Base-by-base conservation (phyloP, 345 rosid genomes). In the Lepidium sativum region DNA sequence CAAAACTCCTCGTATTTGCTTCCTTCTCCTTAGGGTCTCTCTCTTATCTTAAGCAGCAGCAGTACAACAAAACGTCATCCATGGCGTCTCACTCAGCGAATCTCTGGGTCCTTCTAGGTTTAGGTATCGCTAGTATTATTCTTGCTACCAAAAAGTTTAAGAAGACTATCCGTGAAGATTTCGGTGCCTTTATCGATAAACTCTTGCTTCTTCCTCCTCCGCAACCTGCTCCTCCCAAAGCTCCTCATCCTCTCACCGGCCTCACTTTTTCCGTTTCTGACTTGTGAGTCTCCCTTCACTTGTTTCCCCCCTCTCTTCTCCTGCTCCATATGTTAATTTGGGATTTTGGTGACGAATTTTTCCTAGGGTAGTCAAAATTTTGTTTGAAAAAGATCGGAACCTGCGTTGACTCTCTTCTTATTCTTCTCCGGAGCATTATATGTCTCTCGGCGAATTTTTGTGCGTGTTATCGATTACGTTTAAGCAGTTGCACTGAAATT, bases 171-270 rank as follows among this genome's bases (percentile, higher is more conserved):
- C 84, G 80, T 61, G 84, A 83, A 57, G 99, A 94, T 79, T 94
- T 88, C 56, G 99, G 99, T 27, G 99, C 99, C 25, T 90, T 94
- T 50, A 59, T 94, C 56, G 80, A 78, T 65, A 88, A 75, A 83
- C 84, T 94, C 43, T 77, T 83, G 56, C 80, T 94, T 0, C 88
- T 88, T 37, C 99, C 99, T 56, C 99, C 99, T 18, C 99, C 99
- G 15, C 99, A 74, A 63, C 99, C 97, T 18, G 83, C 96, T 60
- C 99, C 99, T 67, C 99, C 96, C 56, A 94, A 90, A 67, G 99
- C 99, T 33, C 96, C 91, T 23, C 99, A 94, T 49, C 97, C 97
- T 21, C 96, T 94, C 75, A 83, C 95, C 29, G 85, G 76, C 33
- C 95, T 94, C 78, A 59, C 82, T 11, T 90, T 94, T 69, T 86